Evolutionary conservation across 768 basidiomycete genomes (phyloP).

Genomic region (Mrakia gelida): DNA sequence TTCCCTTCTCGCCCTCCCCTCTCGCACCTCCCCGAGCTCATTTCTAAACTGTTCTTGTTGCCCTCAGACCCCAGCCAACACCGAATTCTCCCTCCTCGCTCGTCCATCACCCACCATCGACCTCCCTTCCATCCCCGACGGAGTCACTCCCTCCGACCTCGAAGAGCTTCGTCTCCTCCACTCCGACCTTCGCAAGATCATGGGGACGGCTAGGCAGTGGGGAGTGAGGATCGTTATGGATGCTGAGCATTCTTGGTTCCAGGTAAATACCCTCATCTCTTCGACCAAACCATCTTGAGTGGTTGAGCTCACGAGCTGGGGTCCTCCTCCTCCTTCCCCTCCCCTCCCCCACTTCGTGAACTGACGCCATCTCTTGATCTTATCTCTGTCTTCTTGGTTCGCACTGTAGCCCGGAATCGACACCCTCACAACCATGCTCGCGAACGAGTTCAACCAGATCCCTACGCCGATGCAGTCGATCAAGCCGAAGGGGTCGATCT

Average conservation of each 20-base stretch:
- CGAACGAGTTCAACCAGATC: constrained; percentile 66
- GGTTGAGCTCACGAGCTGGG: not conserved
- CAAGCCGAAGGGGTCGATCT: not conserved
- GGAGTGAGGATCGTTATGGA: constrained; percentile 72
- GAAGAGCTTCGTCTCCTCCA: constrained; percentile 59
- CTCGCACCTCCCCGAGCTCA: not conserved
- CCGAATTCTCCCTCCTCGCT: constrained; percentile 52
- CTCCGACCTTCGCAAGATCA: constrained; percentile 61
- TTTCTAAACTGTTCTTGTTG: constrained; percentile 29
- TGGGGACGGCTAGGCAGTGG: constrained; percentile 57
- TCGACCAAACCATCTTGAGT: not conserved
- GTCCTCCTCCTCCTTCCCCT: not conserved
- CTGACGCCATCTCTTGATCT: not conserved
- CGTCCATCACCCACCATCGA: not conserved
- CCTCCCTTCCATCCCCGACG: constrained; percentile 39
- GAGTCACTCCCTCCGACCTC: constrained; percentile 58
- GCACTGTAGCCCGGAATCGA: constrained; percentile 69
- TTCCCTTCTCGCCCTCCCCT: not conserved
- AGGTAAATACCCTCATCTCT: constrained; percentile 38
- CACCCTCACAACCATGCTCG: constrained; percentile 67
- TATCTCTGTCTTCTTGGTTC: not conserved
- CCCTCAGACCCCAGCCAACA: constrained; percentile 58
- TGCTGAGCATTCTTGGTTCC: constrained; percentile 65
- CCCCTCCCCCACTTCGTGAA: not conserved
- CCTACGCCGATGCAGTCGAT: constrained; percentile 24